Base-by-base conservation (phyloP, 257 asterid species). In the Gynochthodes officinalis region DNA sequence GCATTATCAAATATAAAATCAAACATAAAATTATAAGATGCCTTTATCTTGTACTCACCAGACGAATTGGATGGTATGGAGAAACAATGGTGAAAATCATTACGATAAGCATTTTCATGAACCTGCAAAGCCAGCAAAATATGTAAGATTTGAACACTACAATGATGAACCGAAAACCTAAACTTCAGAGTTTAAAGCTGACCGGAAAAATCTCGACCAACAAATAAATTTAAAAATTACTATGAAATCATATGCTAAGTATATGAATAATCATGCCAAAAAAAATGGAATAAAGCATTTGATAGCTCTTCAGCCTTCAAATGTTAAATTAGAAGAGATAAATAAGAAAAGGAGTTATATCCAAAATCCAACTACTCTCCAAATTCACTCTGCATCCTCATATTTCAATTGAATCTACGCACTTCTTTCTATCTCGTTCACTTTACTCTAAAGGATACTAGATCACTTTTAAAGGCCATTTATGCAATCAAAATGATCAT, bases 51-150 rank as follows among this genome's bases (percentile, higher is more conserved):
- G 39, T 7, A 73, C 86, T 74, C 75, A 93, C 98, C 96, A 74
- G 98, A 91, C 66, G 84, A 80, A 83, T 91, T 91, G 33, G 95
- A 87, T 46, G 87, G 82, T 44, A 87, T 60, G 57, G 92, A 80
- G 75, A 91, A 94, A 86, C 98, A 94, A 85, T 94, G 98, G 77
- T 94, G 98, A 76, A 82, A 91, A 78, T 91, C 96, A 80, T 95
- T 89, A 46, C 84, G 69, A 75, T 94, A 94, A 32, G 98, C 95
- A 81, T 94, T 94, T 84, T 94, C 98, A 85, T 94, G 98, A 73
- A 91, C 71, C 78, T 74, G 74, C 65, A 69, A 40, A 37, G 11
- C 46, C 70, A 71, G 18, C 14, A 50, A 74, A 25, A 69, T 39
- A 19, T 12, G 21, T 14, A 21, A 32, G 39, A 33, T 25, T 35